These are phyloP conservation scores for Eucalyptus victrix DNA, from an alignment of 345 rosid species.

Conservation along the genomic window DNA sequence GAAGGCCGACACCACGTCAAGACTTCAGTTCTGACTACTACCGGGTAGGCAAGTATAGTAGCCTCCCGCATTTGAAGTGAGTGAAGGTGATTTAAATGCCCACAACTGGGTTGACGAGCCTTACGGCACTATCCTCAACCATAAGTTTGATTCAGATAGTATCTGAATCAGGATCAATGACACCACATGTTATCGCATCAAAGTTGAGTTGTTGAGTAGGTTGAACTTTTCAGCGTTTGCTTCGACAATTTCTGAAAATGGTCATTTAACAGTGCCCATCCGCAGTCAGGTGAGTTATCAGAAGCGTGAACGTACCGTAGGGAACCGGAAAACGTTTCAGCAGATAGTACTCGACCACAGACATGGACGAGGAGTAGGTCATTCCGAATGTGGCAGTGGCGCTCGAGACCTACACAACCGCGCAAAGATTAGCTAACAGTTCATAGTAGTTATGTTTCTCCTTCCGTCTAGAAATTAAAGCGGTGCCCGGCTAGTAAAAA, in stretches of 20 bases:
- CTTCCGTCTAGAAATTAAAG: background rate
- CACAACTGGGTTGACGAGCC: too few relatives aligned
- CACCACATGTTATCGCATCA: background rate
- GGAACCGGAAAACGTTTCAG: constrained; percentile 3
- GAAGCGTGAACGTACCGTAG: background rate
- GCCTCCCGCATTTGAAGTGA: rapidly evolving
- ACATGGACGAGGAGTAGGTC: constrained; percentile 9
- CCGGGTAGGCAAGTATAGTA: rapidly evolving
- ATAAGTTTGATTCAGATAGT: background rate
- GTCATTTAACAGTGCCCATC: background rate
- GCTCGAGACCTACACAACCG: background rate
- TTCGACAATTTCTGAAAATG: background rate
- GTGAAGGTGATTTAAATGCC: too few relatives aligned
- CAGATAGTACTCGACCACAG: constrained; percentile 6
- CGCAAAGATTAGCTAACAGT: background rate
- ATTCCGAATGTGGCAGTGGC: constrained; percentile 3
- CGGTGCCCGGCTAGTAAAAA: background rate
- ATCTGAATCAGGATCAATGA: background rate
- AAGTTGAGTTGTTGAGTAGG: background rate
- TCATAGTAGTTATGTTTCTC: background rate
- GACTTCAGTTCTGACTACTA: too few relatives aligned
- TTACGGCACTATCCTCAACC: too few relatives aligned
- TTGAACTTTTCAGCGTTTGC: background rate
- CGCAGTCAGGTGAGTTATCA: background rate
- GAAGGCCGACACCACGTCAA: too few relatives aligned